Conservation (phyloP, 2,329 filamentous ascomycete species). For the Lachnellula suecica region DNA sequence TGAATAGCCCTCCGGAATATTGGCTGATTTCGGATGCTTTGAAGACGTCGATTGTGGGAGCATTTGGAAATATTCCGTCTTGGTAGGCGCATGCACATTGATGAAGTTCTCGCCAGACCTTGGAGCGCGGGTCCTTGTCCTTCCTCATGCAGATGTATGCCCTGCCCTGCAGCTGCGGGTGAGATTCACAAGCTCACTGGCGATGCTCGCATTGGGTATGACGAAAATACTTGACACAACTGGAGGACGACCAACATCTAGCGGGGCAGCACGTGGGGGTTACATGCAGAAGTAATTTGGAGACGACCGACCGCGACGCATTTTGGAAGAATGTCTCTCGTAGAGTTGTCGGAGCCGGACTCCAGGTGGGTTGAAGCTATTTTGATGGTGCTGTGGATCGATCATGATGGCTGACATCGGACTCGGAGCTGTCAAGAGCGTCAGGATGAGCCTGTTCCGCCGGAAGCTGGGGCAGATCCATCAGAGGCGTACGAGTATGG, state of each 20-base stretch:
- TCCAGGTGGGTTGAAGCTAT: too few species aligned
- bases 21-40: conserved; percentile 1
- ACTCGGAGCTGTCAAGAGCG: background rate
- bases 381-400: background rate
- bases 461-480: background rate
- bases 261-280: conserved; percentile 14
- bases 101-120: too few species aligned
- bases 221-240: conserved; percentile 22
- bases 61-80: too few species aligned
- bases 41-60: background rate
- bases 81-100: too few species aligned
- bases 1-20: background rate
- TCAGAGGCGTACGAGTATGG: background rate
- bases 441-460: background rate
- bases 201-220: conserved; percentile 14
- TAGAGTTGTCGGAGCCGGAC: background rate
- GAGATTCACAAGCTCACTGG: background rate
- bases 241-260: conserved; percentile 15
- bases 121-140: background rate
- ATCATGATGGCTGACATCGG: background rate
- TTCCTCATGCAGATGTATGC: background rate
- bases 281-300: conserved; percentile 15
- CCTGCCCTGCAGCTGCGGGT: background rate
- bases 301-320: background rate
- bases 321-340: background rate